phyloP scores from a whole-genome alignment of 2,329 filamentous ascomycete genomes.

The Neopestalotiopsis sp. region DNA sequence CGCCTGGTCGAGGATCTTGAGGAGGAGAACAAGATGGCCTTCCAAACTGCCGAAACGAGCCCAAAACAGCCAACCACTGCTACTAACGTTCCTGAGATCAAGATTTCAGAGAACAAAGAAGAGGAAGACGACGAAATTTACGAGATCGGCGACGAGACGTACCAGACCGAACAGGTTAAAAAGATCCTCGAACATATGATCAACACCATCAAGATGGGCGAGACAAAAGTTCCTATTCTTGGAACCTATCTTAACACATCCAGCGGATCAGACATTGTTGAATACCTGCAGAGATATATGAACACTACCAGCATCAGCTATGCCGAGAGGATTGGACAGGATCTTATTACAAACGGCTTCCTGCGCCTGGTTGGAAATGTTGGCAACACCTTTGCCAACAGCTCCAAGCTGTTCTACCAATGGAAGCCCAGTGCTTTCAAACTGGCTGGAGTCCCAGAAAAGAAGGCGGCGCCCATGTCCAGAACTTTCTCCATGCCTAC shows the following conservation, averaged over 20 bases:
- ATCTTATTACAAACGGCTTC: slow-evolving; percentile 85
- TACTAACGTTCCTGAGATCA: slow-evolving; percentile 77
- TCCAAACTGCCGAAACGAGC: slow-evolving; percentile 82
- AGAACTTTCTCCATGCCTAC: slow-evolving; percentile 77
- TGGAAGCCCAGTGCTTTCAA: slow-evolving; percentile 95
- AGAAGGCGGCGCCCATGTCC: slow-evolving; percentile 70
- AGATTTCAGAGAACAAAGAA: slow-evolving; percentile 74
- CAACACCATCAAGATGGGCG: slow-evolving; percentile 82
- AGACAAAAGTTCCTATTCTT: slow-evolving; percentile 93
- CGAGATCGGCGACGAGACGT: slow-evolving; percentile 90
- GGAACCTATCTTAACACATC: slow-evolving; percentile 95
- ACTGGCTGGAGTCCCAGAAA: slow-evolving; percentile 85
- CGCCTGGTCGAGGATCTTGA: slow-evolving; percentile 94
- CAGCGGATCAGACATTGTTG: slow-evolving; percentile 89
- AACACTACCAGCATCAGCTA: slow-evolving; percentile 84
- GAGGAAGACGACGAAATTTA: slow-evolving; percentile 78
- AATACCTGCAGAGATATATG: slow-evolving; percentile 92
- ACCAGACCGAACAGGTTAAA: slow-evolving; percentile 86
- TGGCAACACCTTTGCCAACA: slow-evolving; percentile 95
- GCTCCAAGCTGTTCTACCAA: slow-evolving; percentile 96
- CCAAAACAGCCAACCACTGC: slow-evolving; percentile 50
- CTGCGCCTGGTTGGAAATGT: slow-evolving; percentile 92
- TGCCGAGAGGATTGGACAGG: slow-evolving; percentile 93
- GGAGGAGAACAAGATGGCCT: slow-evolving; percentile 97
- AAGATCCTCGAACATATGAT: slow-evolving; percentile 88